Conservation (phyloP, 2,329 filamentous ascomycete genomes). For the Leptosphaerulina australis region DNA sequence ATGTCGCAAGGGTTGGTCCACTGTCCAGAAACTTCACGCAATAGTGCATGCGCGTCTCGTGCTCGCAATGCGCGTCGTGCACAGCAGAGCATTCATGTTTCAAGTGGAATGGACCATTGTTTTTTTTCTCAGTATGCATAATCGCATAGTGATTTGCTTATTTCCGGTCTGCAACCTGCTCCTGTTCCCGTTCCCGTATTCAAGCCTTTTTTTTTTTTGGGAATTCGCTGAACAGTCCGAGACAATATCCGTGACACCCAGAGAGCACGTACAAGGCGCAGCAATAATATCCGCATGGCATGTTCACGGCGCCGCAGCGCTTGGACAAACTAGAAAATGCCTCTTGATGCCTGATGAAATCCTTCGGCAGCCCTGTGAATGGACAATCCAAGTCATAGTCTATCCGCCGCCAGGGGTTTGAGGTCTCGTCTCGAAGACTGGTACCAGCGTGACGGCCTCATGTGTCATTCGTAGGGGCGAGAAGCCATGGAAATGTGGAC, state of each 20-base stretch:
- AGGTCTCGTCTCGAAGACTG: constrained; percentile 16
- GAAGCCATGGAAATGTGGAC: constrained; percentile 20
- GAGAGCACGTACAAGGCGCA: constrained; percentile 7
- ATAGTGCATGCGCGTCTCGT: constrained; percentile 17
- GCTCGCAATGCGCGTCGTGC: constrained; percentile 10
- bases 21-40: constrained; percentile 18
- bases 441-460: constrained; percentile 8
- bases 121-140: not conserved
- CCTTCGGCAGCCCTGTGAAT: constrained; percentile 19
- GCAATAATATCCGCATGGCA: constrained; percentile 14
- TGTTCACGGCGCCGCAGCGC: constrained; percentile 14
- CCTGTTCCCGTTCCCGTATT: not conserved
- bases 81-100: constrained; percentile 3
- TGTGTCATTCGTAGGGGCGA: constrained; percentile 22
- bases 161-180: not conserved
- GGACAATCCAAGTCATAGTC: constrained; percentile 8
- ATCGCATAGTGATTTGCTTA: not conserved
- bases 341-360: constrained; percentile 20
- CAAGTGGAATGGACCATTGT: not conserved
- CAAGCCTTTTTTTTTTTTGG: not conserved
- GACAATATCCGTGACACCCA: constrained; percentile 2
- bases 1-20: constrained; percentile 16
- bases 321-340: constrained; percentile 16
- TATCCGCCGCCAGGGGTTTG: constrained; percentile 16
- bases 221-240: constrained; percentile 3